Evolutionary conservation across 2,329 filamentous ascomycete species (phyloP), one percentile per base, ranked within the genome.

Genomic region (Paecilomyces niveus): DNA sequence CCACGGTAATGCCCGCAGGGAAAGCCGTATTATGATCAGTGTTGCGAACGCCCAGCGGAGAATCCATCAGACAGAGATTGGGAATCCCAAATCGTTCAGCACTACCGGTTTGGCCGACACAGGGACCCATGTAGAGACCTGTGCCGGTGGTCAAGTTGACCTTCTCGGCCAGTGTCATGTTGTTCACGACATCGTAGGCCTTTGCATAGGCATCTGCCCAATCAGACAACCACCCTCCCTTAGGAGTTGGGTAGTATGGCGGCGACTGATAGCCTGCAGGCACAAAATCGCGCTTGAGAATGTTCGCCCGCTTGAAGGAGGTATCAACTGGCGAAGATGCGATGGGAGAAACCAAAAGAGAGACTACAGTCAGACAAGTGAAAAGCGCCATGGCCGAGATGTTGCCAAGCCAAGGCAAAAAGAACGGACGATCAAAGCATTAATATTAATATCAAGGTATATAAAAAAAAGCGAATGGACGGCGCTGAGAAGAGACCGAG

Each of bases 81-180:
- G 88, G 87, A 61, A 93, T 87, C 1, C 88, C 88, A 15, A 92
- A 80, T 6, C 89, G 83, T 15, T 77, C 71, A 1, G 86, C 88
- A 59, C 87, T 89, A 10, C 89, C 89, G 0, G 88, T 89, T 66
- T 93, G 91, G 45, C 89, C 90, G 22, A 88, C 86, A 64, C 90
- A 94, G 29, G 80, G 85, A 3, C 79, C 88, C 89, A 91, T 92
- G 62, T 80, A 87, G 50, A 87, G 81, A 1, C 89, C 89, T 1
- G 83, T 87, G 3, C 89, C 89, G 1, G 83, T 83, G 0, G 88
- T 91, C 55, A 92, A 80, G 68, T 92, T 92, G 3, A 88, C 86
- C 75, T 92, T 93, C 70, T 92, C 89, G 1, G 88, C 89, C 58
- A 93, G 73, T 0, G 89, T 92, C 89, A 93, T 90, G 54, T 85